Base-by-base conservation (phyloP, 306 rosid species). In the Vigna unguiculata region DNA sequence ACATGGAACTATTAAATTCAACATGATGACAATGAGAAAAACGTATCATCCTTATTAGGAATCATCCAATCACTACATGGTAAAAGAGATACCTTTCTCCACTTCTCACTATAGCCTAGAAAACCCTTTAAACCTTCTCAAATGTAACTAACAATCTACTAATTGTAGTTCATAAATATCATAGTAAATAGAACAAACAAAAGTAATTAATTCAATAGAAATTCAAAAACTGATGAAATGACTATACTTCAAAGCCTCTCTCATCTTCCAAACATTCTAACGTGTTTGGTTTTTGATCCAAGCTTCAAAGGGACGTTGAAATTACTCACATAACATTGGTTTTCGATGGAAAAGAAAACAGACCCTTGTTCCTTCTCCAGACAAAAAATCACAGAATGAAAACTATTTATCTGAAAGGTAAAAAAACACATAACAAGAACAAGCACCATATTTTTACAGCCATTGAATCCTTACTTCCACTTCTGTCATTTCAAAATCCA, bases 401-500 rank as follows among this genome's bases (percentile, higher is more conserved):
- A 12, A 57, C 36, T 12, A 14, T 30, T 60, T 12, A 57, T 13
- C 63, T 28, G 68, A 45, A 70, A 14, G 58, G 74, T 16, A 3
- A 36, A 36, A n/a, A n/a, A n/a, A 41, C 25, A 36, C 49, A 80
- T 69, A 28, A 32, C n/a, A 68, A 22, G 25, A 51, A 7, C 64
- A 80, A 40, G 36, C 77, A 72, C 1, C 9, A 63, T 5, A 14
- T 45, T 69, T 80, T 73, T 66, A 63, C 68, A n/a, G 19, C 15
- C 49, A 49, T 48, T 57, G 6, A 51, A 34, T 54, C 53, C 32
- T 41, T 41, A 43, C 17, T 34, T 67, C 76, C 68, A 59, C 19
- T 32, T 34, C 14, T 28, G 73, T 76, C 84, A 76, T 66, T 71
- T 84, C 82, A 80, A 77, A 59, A 66, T 76, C 65, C 77, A 60